Base-by-base conservation (phyloP, 2,329 filamentous ascomycete species). In the Amauroascus niger region DNA sequence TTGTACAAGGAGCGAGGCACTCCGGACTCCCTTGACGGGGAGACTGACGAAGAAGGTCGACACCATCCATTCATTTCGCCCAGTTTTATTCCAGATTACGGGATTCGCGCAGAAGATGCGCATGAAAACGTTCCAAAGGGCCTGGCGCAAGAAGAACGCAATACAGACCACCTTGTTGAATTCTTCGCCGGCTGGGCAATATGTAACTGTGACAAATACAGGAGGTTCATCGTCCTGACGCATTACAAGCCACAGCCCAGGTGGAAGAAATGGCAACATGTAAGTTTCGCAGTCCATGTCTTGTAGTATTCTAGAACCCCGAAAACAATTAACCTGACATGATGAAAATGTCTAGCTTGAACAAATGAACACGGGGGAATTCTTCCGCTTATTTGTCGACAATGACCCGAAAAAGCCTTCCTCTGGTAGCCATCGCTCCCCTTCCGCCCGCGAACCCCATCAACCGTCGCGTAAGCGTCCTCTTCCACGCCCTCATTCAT, bases 131-230 rank as follows among this genome's bases (percentile, higher is more conserved):
- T 66, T 7, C 65, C 63, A 1, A 62, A 55, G 14, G 59, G 59
- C 5, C 55, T 65, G n/a, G 63, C 57, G 2, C 63, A 65, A 40
- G 56, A 60, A 9, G 60, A 65, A 22, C 60, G 64, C 22, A 60
- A 70, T 35, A 58, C 66, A 7, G 69, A 72, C 43, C 66, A 67
- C 51, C 60, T 73, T 1, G 61, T 67, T 5, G 68, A 72, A 51
- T 65, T 67, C 28, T 71, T 71, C 44, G 66, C 69, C 1, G 69
- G 67, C 7, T 72, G 67, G 68, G 58, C 60, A 1, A 52, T 70
- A 5, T 52, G 67, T 11, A 62, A 71, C 47, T 58, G 59, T 3
- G 55, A 67, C 14, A 61, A 61, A 6, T 67, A 67, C 47, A 63
- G 68, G 6, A 63, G 62, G 7, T 70, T 69, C 24, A 20, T 63